Evolutionary conservation across 208 protist species (phyloP).

Genomic region (Leishmania tarentolae): DNA sequence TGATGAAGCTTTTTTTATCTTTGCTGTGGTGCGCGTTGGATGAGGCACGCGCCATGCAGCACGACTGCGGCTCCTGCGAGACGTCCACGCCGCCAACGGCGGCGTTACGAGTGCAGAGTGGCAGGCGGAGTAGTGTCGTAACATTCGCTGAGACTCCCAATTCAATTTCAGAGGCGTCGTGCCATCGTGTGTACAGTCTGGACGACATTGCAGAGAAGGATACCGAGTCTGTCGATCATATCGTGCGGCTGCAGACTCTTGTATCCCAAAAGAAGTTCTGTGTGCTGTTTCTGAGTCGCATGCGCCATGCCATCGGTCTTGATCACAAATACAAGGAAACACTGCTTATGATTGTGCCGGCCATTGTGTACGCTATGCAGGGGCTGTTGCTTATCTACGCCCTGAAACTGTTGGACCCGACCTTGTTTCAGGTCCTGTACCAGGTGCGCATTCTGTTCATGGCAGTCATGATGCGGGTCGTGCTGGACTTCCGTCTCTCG

Average conservation of each 20-base stretch:
- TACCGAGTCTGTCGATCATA: not conserved
- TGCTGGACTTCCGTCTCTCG: conserved; percentile 37
- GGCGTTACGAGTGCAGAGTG: not conserved
- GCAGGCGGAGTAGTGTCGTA: no score
- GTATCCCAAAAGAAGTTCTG: not conserved
- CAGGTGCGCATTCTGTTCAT: conserved; percentile 64
- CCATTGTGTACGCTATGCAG: conserved; percentile 58
- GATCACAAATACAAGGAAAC: conserved; percentile 32
- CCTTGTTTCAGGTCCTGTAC: conserved; percentile 65
- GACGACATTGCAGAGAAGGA: not conserved
- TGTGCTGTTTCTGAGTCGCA: not conserved
- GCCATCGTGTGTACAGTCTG: not conserved
- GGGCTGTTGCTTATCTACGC: conserved; percentile 54
- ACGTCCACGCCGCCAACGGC: not conserved
- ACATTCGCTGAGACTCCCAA: not conserved
- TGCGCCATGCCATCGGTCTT: conserved; percentile 28
- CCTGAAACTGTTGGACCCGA: conserved; percentile 50
- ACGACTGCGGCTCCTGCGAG: not conserved
- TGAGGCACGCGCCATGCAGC: conserved; percentile 10
- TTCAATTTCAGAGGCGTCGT: not conserved
- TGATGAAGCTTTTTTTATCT: conserved; percentile 7
- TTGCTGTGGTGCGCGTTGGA: conserved; percentile 20
- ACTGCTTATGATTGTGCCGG: conserved; percentile 52
- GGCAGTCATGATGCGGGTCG: conserved; percentile 42
- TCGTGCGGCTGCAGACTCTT: not conserved